phyloP scores from a whole-genome alignment of 306 rosid species.

The Vigna unguiculata region DNA sequence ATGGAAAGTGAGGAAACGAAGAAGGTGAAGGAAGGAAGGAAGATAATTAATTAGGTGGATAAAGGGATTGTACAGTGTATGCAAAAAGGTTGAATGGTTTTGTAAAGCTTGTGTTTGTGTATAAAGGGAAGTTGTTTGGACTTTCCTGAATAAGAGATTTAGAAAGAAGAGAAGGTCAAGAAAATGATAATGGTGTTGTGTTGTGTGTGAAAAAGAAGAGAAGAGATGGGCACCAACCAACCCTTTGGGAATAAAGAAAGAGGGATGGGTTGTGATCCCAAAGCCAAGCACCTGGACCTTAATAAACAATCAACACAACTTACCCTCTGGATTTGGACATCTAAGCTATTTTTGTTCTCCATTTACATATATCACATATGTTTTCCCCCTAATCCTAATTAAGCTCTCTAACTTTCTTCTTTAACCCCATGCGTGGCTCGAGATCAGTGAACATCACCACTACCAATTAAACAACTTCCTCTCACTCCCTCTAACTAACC shows the following conservation, averaged over 20 bases:
- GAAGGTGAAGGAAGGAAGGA: not conserved
- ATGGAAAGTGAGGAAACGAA: not conserved
- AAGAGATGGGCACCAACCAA: not conserved
- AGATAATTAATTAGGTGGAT: not conserved
- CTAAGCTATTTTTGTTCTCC: constrained; percentile 61
- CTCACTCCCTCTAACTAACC: not conserved
- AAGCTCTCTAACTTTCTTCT: constrained; percentile 43
- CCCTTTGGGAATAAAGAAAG: not conserved
- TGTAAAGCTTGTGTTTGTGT: not conserved
- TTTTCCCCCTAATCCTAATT: constrained; percentile 45
- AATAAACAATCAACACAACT: constrained; percentile 56
- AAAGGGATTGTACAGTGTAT: not conserved
- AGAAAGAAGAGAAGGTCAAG: not conserved
- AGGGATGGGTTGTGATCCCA: constrained; percentile 69
- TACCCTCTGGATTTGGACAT: constrained; percentile 66
- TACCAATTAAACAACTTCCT: constrained; percentile 32
- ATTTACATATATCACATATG: constrained; percentile 33
- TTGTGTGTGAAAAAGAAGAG: too few relatives aligned
- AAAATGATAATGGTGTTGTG: not conserved
- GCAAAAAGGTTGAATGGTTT: not conserved
- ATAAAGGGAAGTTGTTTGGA: not conserved
- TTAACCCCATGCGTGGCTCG: constrained; percentile 80
- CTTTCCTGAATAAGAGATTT: not conserved
- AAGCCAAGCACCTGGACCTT: constrained; percentile 61
- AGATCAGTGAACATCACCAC: constrained; percentile 58